Evolutionary conservation across 129 eudicot genomes (phyloP), one percentile per base, ranked within the genome.

Genomic region (Deinandra increscens): DNA sequence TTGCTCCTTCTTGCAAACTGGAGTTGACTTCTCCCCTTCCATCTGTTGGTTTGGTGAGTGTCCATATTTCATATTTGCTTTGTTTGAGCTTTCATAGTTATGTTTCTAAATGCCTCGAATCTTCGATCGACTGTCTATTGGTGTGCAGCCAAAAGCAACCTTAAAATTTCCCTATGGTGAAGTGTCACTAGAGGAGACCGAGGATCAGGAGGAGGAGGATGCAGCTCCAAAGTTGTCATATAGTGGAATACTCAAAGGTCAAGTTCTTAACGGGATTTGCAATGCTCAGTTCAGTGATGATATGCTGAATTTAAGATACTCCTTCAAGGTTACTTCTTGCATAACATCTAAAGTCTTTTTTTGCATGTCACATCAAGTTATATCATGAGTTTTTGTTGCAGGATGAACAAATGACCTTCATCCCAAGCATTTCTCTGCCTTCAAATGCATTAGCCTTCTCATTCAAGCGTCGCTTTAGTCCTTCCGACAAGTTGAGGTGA

Each of bases 101-200:
- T 26, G 31, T 26, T 26, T 26, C 1, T 26, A 26, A 26, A 26
- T 26, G 31, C n/a, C n/a, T n/a, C n/a, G n/a, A n/a, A n/a, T n/a
- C n/a, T n/a, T n/a, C n/a, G 3, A 26, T 26, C 31, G 31, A 26
- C 3, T 3, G 31, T 26, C 31, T 26, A 3, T 50, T 73, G 60
- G 18, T 76, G 67, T 65, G 82, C 85, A 92, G 95, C 96, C 95
- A 51, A 92, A 71, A 76, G 90, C 96, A 80, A 82, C 88, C 62
- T 61, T 92, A 7, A 83, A 72, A 77, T 89, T 86, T 46, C 96
- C 96, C 14, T 64, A 46, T 33, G 98, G 96, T 66, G 96, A 92
- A 87, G 89, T 89, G 65, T 89, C 98, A 51, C 23, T 92, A 7
- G 96, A 89, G 72, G 95, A 92, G 84, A 83, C 55, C 58, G 91